Base-by-base conservation (phyloP, 1,284 basidiomycete genomes). In the Trichosporon faecale region DNA sequence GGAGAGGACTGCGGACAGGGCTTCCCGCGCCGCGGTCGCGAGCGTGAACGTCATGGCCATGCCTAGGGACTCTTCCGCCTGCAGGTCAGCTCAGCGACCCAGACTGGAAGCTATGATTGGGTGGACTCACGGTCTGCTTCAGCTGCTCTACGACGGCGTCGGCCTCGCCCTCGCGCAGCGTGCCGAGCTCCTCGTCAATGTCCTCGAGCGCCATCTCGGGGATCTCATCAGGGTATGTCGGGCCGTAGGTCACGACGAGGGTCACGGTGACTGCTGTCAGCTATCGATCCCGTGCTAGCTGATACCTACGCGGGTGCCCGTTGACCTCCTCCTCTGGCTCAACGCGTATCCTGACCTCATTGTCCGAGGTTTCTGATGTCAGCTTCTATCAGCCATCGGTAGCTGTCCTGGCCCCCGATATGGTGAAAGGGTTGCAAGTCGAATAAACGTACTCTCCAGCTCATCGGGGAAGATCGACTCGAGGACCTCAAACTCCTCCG, bases 11-110 rank as follows among this genome's bases (percentile, higher is more conserved):
- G 81, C 79, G 2, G 90, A 88, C 14, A 98, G 85, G 65, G 89
- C 87, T 80, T 98, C 95, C 72, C 92, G 88, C 61, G 98, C 87
- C 76, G 93, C 91, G 2, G 93, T 91, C 3, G 94, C 91, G 6
- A 99, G 86, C 0, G 95, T 94, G 80, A 98, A 99, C 12, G 94
- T 95, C 95, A 98, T 98, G 1, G 96, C 94, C 91, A 98, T 96
- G 46, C 95, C 95, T 27, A 94, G 80, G 76, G 93, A 95, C 79
- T 98, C 95, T 79, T 91, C 88, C 31, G 91, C 95, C 93, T 95
- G 72, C 55, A 5, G 49, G 16, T 16, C 16, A 44, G 40, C 40
- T 44, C 18, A 44, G 5, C 18, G 12, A 14, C 37, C 2, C 7
- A 2, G 2, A 14, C 2, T 14, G n/a, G 9, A 55, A 31, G n/a